A percentile compares a stretch with the other conserved stretches of the same genome.
phyloP scores from a whole-genome alignment of 768 basidiomycete species.

The Trametes villosa region DNA sequence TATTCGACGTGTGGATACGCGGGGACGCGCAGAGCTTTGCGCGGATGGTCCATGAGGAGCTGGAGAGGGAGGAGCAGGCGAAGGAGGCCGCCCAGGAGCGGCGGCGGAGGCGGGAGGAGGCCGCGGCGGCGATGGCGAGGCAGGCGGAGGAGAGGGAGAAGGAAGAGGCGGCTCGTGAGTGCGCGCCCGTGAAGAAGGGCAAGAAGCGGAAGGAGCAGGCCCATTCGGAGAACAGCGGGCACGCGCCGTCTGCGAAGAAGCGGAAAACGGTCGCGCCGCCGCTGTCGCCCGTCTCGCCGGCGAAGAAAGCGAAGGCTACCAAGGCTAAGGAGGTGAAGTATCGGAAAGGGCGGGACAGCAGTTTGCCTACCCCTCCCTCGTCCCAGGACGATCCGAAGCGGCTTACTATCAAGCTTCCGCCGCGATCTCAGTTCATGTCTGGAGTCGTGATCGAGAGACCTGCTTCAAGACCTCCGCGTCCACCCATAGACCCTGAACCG shows the following conservation, averaged over 20 bases:
- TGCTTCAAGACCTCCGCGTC: background rate
- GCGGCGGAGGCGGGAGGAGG: conserved; percentile 61
- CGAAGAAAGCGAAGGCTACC: conserved; percentile 20
- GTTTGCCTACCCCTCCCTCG: conserved; percentile 14
- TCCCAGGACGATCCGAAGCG: conserved; percentile 11
- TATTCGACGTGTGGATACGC: conserved; percentile 89
- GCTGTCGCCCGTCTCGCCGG: conserved; percentile 16
- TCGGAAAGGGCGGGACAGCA: background rate
- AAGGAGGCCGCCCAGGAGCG: conserved; percentile 60
- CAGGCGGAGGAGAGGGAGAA: conserved; percentile 18
- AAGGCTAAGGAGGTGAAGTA: conserved; percentile 15
- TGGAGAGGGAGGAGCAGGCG: conserved; percentile 55
- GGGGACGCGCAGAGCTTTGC: conserved; percentile 88
- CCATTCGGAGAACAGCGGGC: background rate
- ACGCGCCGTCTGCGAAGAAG: conserved; percentile 15
- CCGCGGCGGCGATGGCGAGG: conserved; percentile 28
- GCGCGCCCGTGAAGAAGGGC: conserved; percentile 3
- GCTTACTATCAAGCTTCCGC: conserved; percentile 22
- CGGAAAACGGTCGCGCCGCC: conserved; percentile 18
- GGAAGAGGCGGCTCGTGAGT: background rate
- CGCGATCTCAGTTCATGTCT: conserved; percentile 12
- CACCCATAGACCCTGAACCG: background rate
- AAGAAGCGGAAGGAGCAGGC: conserved; percentile 25
- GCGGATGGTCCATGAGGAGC: conserved; percentile 56
- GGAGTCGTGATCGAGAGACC: conserved; percentile 17